Percentiles rank a stretch among this genome's conserved stretches.
Conservation (phyloP, 768 basidiomycete genomes). For the Cyathus striatus region DNA sequence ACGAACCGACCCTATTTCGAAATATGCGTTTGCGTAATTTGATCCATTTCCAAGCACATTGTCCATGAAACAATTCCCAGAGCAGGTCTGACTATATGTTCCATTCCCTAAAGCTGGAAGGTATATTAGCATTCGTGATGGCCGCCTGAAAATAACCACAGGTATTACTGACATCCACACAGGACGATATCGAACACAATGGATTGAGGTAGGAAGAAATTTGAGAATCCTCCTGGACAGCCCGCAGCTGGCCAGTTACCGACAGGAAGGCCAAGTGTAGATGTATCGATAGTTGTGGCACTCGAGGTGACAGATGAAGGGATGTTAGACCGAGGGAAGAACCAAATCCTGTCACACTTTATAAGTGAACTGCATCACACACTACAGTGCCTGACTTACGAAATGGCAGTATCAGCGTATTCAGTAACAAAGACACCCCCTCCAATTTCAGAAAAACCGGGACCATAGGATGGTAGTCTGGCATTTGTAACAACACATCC, state of each 20-base stretch:
- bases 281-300: constrained; percentile 9
- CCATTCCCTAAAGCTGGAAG: no score
- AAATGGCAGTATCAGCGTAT: neutral
- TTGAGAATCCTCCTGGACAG: constrained; percentile 6
- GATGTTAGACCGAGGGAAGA: constrained; percentile 7
- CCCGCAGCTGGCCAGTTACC: constrained; percentile 9
- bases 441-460: constrained; percentile 47
- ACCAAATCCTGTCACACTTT: constrained; percentile 9
- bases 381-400: neutral
- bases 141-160: no score
- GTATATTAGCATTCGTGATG: no score
- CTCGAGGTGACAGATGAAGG: constrained; percentile 4
- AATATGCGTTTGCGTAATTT: no score
- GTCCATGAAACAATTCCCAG: no score
- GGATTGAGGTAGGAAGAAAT: constrained; percentile 9
- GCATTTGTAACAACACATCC: constrained; percentile 58
- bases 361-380: no score
- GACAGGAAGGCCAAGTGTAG: constrained; percentile 10
- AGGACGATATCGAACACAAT: constrained; percentile 10
- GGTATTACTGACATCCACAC: constrained; percentile 10
- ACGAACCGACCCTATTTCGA: no score
- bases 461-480: constrained; percentile 50
- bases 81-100: no score
- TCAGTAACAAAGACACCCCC: neutral
- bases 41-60: no score